Conservation (phyloP, 352 stramenopile species). For the Phytophthora ohioensis region DNA sequence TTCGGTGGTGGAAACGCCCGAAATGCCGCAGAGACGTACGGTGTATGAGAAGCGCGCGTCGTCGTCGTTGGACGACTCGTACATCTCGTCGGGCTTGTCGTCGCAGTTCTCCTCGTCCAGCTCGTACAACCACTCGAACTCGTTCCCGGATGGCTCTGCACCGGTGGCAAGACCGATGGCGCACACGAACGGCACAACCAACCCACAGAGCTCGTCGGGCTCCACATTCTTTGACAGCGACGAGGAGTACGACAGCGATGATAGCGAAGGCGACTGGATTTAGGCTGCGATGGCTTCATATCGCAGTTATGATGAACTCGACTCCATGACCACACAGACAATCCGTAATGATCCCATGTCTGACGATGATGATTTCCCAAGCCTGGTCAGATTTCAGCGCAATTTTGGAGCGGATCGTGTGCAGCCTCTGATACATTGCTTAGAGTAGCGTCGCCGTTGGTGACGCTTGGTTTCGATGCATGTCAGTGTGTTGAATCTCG, state of each 20-base stretch:
- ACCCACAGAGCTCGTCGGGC: conserved; percentile 32
- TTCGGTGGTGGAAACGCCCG: conserved; percentile 22
- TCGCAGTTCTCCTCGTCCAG: conserved; percentile 31
- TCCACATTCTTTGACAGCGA: conserved; percentile 66
- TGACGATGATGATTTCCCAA: background rate
- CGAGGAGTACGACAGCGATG: conserved; percentile 62
- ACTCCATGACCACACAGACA: conserved; percentile 19
- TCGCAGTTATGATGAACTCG: conserved; percentile 4
- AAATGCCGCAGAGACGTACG: conserved; percentile 25
- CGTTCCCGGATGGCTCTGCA: conserved; percentile 38
- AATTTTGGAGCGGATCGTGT: conserved; percentile 24
- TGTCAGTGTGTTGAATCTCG: conserved; percentile 2
- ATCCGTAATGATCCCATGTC: conserved; percentile 15
- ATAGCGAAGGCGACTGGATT: conserved; percentile 85
- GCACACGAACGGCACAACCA: conserved; percentile 25
- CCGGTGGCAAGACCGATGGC: conserved; percentile 26
- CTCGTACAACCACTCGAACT: conserved; percentile 43
- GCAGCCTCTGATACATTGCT: conserved; percentile 6
- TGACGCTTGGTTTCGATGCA: background rate
- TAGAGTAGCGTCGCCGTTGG: background rate
- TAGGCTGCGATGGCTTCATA: conserved; percentile 34
- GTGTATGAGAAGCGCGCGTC: conserved; percentile 49
- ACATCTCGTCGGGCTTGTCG: conserved; percentile 38
- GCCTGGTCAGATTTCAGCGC: conserved; percentile 14
- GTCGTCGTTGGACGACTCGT: conserved; percentile 44